phyloP scores from a whole-genome alignment of 78 protist species.

The Reticulomyxa filosa region DNA sequence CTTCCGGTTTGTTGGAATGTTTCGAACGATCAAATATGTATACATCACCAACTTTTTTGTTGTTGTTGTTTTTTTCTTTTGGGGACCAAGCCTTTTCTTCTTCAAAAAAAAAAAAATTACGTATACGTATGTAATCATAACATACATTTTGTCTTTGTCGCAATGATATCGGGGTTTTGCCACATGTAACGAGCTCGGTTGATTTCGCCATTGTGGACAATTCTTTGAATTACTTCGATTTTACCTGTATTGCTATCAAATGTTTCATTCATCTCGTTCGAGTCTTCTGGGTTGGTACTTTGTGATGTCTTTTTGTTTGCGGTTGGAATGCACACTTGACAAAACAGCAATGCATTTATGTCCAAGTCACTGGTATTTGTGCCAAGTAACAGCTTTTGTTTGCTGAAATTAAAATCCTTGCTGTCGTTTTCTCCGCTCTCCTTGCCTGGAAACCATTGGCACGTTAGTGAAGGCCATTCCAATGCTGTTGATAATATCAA shows the following conservation, averaged over 20 bases:
- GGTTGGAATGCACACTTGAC: slow-evolving; percentile 52
- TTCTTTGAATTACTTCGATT: slow-evolving; percentile 36
- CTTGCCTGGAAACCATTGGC: slow-evolving; percentile 58
- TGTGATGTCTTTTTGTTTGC: slow-evolving; percentile 24
- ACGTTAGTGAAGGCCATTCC: slow-evolving; percentile 82
- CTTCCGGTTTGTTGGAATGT: too few species aligned
- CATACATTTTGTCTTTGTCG: too few species aligned
- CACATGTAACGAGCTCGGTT: slow-evolving; percentile 77
- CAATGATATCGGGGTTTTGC: slow-evolving; percentile 59
- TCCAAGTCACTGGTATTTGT: slow-evolving; percentile 84
- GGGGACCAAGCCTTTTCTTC: too few species aligned
- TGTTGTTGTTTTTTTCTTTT: too few species aligned
- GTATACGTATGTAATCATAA: too few species aligned
- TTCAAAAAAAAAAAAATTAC: too few species aligned
- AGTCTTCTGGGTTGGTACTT: not conserved
- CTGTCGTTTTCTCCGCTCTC: too few species aligned
- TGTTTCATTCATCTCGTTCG: not conserved
- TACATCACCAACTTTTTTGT: too few species aligned
- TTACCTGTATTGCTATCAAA: slow-evolving; percentile 17
- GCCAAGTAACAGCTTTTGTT: slow-evolving; percentile 61
- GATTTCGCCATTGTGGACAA: slow-evolving; percentile 75
- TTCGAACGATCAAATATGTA: too few species aligned
- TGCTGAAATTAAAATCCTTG: slow-evolving; percentile 13
- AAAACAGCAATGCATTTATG: slow-evolving; percentile 64
- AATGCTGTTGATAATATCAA: slow-evolving; percentile 57